These are phyloP conservation scores for Oropetium thomaeum DNA, from an alignment of 176 grass and related monocot genomes.

Conservation along the genomic window DNA sequence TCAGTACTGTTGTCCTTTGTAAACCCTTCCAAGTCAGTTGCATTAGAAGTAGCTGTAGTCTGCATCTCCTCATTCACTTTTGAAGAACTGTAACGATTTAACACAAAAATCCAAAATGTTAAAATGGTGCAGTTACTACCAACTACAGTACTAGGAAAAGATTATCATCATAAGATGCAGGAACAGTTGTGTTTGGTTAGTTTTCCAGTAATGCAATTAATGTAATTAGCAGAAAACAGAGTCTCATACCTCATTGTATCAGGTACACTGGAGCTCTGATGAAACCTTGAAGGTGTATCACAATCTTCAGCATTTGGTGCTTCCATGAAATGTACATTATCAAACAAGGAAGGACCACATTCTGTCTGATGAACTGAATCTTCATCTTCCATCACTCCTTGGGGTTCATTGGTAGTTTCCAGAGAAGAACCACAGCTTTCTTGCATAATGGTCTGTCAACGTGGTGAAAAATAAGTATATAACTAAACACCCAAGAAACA, in stretches of 20 bases:
- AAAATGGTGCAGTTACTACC: not conserved
- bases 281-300: slow-evolving; percentile 27
- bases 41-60: slow-evolving; percentile 31
- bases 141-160: not conserved
- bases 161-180: slow-evolving; percentile 4
- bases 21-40: slow-evolving; percentile 7
- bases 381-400: not conserved
- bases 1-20: slow-evolving; percentile 27
- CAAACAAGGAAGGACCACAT: not conserved
- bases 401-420: slow-evolving; percentile 42
- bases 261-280: slow-evolving; percentile 33
- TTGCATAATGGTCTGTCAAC: slow-evolving; percentile 33
- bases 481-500: not conserved
- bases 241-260: slow-evolving; percentile 39
- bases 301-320: slow-evolving; percentile 11
- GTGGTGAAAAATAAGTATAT: slow-evolving; percentile 14
- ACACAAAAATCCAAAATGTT: not conserved
- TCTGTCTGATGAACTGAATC: slow-evolving; percentile 2
- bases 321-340: slow-evolving; percentile 21
- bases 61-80: slow-evolving; percentile 21
- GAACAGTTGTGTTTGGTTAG: not conserved
- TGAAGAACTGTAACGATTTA: slow-evolving; percentile 25
- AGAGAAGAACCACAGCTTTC: slow-evolving; percentile 7
- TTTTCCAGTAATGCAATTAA: not conserved
- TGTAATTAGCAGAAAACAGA: slow-evolving; percentile 1